Conservation (phyloP, 2,329 filamentous ascomycete genomes). For the Trichoderma oligosporum region DNA sequence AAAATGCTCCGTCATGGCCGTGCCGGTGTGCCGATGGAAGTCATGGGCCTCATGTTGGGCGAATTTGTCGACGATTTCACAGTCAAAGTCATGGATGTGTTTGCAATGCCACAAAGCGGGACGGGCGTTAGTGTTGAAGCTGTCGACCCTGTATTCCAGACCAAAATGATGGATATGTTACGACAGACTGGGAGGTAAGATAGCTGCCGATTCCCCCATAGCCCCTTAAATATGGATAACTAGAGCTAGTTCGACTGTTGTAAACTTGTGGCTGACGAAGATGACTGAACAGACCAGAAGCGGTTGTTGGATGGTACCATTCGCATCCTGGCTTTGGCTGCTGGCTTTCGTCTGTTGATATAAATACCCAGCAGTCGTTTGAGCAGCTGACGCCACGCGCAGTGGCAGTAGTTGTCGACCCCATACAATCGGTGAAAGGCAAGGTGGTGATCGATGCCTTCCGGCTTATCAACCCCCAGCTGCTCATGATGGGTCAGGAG, state of each 20-base stretch:
- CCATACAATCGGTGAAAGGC: conserved; percentile 98
- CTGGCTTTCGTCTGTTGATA: conserved; percentile 98
- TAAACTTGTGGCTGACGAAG: background rate
- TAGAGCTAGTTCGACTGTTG: background rate
- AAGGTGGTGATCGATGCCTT: conserved; percentile 99
- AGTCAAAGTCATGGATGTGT: conserved; percentile 95
- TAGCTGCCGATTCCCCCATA: too few species aligned
- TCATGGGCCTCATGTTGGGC: conserved; percentile 98
- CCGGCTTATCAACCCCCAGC: conserved; percentile 96
- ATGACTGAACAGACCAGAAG: conserved; percentile 75
- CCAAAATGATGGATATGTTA: conserved; percentile 99
- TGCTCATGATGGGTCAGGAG: conserved; percentile 95
- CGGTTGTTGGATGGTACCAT: conserved; percentile 98
- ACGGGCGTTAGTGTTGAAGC: conserved; percentile 98
- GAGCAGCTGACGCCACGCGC: conserved; percentile 96
- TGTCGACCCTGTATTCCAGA: conserved; percentile 97
- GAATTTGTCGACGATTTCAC: conserved; percentile 99
- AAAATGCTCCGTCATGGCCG: conserved; percentile 99
- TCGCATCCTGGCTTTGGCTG: conserved; percentile 98
- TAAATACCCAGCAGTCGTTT: conserved; percentile 99
- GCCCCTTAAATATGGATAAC: background rate
- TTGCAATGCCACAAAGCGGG: conserved; percentile 98
- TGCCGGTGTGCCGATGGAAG: conserved; percentile 98
- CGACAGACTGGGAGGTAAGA: conserved; percentile 88
- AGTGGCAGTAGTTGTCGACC: conserved; percentile 95